These are phyloP conservation scores for Penicillium brevicompactum DNA, from an alignment of 2,329 filamentous ascomycete genomes.

Conservation along the genomic window DNA sequence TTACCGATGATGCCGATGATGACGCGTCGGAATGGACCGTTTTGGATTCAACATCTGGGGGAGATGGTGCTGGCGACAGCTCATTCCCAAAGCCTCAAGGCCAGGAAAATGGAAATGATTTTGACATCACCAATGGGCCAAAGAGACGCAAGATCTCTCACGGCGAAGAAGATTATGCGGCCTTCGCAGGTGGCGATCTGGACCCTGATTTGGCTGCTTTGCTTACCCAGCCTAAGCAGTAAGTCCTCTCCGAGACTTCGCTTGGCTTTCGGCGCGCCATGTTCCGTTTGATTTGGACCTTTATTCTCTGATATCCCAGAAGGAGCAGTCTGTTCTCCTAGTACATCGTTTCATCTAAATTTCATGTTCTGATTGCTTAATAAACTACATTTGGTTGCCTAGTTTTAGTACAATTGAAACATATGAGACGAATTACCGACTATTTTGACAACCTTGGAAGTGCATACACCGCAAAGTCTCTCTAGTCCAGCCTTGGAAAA, in stretches of 20 bases:
- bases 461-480: too few relatives aligned
- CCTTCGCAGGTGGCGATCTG: conserved; percentile 56
- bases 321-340: not conserved
- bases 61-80: conserved; percentile 20
- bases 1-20: conserved; percentile 17
- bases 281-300: not conserved
- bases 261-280: not conserved
- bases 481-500: too few relatives aligned
- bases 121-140: conserved; percentile 31
- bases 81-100: conserved; percentile 17
- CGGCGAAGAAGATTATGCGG: conserved; percentile 45
- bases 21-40: conserved; percentile 7
- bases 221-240: conserved; percentile 47
- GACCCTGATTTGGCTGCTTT: conserved; percentile 65
- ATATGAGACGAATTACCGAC: too few relatives aligned
- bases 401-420: too few relatives aligned
- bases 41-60: conserved; percentile 22
- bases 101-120: conserved; percentile 25
- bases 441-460: too few relatives aligned
- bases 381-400: too few relatives aligned
- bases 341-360: not conserved
- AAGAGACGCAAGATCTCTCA: conserved; percentile 55
- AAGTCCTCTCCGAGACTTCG: not conserved
- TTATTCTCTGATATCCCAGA: not conserved
- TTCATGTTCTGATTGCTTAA: not conserved